Percentiles rank a stretch among this genome's conserved stretches.
phyloP scores from a whole-genome alignment of 441 rosid species.

The Populus hybrid region DNA sequence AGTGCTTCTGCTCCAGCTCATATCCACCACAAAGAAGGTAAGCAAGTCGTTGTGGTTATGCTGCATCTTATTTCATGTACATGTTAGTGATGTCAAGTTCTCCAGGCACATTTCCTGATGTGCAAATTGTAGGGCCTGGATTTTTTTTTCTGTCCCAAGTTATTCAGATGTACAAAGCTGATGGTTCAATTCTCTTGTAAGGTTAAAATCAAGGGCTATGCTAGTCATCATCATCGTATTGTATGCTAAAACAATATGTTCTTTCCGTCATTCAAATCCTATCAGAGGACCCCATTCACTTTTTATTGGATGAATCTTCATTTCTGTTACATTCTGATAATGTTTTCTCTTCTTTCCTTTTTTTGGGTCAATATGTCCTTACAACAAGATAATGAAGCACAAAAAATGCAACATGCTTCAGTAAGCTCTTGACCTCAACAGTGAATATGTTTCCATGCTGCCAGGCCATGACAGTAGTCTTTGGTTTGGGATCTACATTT shows the following conservation, averaged over 20 bases:
- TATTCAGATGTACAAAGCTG: background rate
- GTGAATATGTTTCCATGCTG: background rate
- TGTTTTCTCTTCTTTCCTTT: background rate
- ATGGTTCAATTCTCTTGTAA: background rate
- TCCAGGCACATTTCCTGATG: background rate
- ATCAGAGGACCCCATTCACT: background rate
- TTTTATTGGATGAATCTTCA: background rate
- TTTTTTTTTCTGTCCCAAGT: background rate
- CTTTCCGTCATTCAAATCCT: background rate
- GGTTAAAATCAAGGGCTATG: background rate
- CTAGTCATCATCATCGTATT: no score
- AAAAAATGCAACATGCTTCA: background rate
- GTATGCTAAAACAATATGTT: background rate
- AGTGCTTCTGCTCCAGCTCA: slow-evolving; percentile 44
- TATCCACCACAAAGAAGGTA: slow-evolving; percentile 47
- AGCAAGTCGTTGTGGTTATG: slow-evolving; percentile 5
- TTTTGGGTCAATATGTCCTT: background rate
- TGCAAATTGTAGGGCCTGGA: background rate
- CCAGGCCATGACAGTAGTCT: background rate
- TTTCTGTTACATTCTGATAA: background rate
- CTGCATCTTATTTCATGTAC: background rate
- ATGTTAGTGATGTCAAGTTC: background rate
- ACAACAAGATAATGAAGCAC: background rate
- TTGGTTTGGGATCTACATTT: background rate
- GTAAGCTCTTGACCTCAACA: background rate